Percentiles rank a stretch among this genome's conserved stretches.
These are phyloP conservation scores for Nakataea oryzae DNA, from an alignment of 2,329 filamentous ascomycete species.

Conservation along the genomic window DNA sequence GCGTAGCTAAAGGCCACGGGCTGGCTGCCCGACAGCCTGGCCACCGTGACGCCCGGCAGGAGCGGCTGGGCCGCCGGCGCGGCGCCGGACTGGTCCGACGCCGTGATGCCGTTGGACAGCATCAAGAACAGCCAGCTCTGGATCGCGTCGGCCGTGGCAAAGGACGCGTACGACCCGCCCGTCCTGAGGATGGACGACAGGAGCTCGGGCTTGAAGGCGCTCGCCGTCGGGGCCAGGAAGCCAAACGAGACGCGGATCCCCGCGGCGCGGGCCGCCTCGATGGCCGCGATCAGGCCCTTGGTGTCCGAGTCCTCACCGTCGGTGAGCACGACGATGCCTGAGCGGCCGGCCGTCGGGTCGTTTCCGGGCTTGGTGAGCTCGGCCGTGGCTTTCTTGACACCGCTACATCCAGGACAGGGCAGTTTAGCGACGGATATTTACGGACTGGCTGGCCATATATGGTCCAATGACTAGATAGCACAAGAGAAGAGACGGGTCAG, in stretches of 20 bases:
- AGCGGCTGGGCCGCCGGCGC: constrained; percentile 3
- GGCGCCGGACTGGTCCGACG: constrained; percentile 1
- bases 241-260: constrained; percentile 12
- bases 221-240: constrained; percentile 8
- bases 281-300: constrained; percentile 5
- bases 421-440: neutral
- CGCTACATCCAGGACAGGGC: neutral
- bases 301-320: constrained; percentile 10
- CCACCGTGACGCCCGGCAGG: constrained; percentile 8
- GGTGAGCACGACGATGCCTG: constrained; percentile 11
- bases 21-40: constrained; percentile 6
- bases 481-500: neutral
- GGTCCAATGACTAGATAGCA: neutral
- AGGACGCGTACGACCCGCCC: constrained; percentile 10
- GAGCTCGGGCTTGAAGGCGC: constrained; percentile 1
- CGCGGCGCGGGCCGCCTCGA: constrained; percentile 5
- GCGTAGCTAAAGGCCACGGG: constrained; percentile 8
- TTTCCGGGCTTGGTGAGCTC: constrained; percentile 6
- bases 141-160: constrained; percentile 9
- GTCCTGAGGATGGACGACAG: constrained; percentile 6
- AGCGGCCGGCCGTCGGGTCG: constrained; percentile 7
- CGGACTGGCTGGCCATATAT: too few species aligned
- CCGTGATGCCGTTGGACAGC: constrained; percentile 9
- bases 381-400: constrained; percentile 9
- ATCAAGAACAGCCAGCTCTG: constrained; percentile 11